Evolutionary conservation across 2,329 filamentous ascomycete genomes (phyloP).

Genomic region (Pseudogymnoascus sp.): DNA sequence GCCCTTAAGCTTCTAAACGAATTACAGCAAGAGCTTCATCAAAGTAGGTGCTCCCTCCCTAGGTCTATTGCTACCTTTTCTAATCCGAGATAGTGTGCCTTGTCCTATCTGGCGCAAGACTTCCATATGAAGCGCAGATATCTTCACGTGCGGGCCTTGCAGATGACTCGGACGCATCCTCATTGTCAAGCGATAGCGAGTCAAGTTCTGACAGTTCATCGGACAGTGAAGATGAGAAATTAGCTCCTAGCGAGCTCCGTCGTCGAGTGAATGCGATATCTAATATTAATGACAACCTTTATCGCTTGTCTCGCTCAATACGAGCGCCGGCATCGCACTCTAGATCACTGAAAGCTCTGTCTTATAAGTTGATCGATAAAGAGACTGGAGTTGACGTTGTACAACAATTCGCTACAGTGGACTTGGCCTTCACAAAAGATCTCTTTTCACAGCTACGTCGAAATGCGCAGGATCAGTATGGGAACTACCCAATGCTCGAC

Average conservation of each 20-base stretch:
- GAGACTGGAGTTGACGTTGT: not conserved
- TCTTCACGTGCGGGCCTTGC: not conserved
- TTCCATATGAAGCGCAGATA: not conserved
- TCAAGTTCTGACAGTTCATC: not conserved
- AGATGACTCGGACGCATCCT: not conserved
- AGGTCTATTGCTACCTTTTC: not conserved
- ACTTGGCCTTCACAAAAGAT: not conserved
- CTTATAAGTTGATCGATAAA: not conserved
- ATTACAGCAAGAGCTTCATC: not conserved
- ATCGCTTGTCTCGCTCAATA: slow-evolving; percentile 2
- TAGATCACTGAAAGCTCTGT: not conserved
- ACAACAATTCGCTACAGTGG: not conserved
- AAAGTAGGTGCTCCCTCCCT: not conserved
- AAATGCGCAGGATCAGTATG: not conserved
- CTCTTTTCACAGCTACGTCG: not conserved
- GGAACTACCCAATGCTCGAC: not conserved
- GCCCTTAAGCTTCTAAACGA: slow-evolving; percentile 1
- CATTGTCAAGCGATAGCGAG: slow-evolving; percentile 1
- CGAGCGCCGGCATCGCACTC: not conserved
- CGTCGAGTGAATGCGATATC: not conserved
- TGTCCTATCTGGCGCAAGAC: not conserved
- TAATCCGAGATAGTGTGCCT: not conserved
- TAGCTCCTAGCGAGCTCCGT: not conserved
- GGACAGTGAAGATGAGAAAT: not conserved
- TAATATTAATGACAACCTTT: slow-evolving; percentile 3